Percentiles rank a stretch among this genome's conserved stretches.
These are phyloP conservation scores for Chaetomium fimeti DNA, from an alignment of 495 filamentous ascomycete genomes.

Conservation along the genomic window DNA sequence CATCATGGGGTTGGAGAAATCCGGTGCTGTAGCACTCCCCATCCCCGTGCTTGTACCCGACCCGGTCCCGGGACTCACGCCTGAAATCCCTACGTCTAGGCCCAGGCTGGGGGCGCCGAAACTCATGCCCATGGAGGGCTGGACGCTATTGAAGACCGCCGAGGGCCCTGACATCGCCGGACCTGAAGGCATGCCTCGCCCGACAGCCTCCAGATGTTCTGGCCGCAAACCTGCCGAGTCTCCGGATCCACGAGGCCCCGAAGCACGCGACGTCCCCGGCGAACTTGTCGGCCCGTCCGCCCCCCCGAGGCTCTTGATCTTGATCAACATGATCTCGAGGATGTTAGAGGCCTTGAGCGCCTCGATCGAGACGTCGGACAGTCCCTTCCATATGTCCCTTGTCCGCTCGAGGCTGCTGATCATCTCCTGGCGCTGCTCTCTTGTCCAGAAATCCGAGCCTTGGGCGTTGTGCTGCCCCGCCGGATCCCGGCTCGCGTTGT, in stretches of 20 bases:
- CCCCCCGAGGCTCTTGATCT: slow-evolving; percentile 54
- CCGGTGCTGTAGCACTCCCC: slow-evolving; percentile 38
- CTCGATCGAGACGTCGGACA: slow-evolving; percentile 76
- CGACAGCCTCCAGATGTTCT: slow-evolving; percentile 75
- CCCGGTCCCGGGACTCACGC: neutral
- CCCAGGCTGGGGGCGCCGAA: slow-evolving; percentile 40
- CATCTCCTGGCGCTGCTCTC: slow-evolving; percentile 74
- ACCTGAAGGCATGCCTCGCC: slow-evolving; percentile 71
- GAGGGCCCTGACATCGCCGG: slow-evolving; percentile 61
- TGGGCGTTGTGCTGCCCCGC: slow-evolving; percentile 39
- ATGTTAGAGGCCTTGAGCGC: slow-evolving; percentile 80
- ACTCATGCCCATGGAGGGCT: slow-evolving; percentile 42
- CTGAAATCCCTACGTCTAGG: slow-evolving; percentile 24
- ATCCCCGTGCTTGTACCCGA: slow-evolving; percentile 25
- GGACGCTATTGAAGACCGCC: slow-evolving; percentile 36
- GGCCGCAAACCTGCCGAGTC: slow-evolving; percentile 44
- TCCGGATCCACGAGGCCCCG: slow-evolving; percentile 33
- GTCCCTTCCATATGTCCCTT: slow-evolving; percentile 72
- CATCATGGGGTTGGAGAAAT: slow-evolving; percentile 57
- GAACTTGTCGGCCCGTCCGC: slow-evolving; percentile 22
- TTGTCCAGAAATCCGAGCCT: slow-evolving; percentile 64
- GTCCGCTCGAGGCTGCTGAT: slow-evolving; percentile 66
- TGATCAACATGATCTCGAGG: slow-evolving; percentile 74
- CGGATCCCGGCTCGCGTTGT: slow-evolving; percentile 41
- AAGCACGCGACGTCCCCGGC: slow-evolving; percentile 31